Conservation (phyloP, 208 protist genomes). For the Acanthamoeba castellanii region DNA sequence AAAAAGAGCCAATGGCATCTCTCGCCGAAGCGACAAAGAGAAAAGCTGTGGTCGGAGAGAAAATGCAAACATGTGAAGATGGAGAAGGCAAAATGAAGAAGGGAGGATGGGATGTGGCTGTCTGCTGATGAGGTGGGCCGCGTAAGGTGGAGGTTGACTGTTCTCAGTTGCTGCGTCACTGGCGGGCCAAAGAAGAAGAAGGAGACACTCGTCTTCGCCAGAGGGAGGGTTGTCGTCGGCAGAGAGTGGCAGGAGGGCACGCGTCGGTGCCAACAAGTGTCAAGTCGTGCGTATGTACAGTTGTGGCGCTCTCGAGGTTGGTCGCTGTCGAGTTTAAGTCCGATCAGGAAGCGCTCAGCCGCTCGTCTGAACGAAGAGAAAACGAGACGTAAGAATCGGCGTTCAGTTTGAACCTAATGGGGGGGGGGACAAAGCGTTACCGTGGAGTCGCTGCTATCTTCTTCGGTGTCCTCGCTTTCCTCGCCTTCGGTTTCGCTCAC, state of each 20-base stretch:
- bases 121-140: neutral
- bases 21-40: too few species aligned
- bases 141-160: conserved; percentile 13
- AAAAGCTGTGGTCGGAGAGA: too few species aligned
- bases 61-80: too few species aligned
- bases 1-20: too few species aligned
- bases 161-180: neutral
- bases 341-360: neutral
- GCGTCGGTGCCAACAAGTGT: too few species aligned
- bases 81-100: neutral
- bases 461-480: conserved; percentile 24
- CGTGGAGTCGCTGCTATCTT: neutral
- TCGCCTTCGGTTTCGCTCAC: conserved; percentile 64
- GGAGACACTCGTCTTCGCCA: neutral
- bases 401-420: too few species aligned
- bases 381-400: neutral
- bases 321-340: neutral
- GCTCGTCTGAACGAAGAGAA: neutral
- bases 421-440: neutral
- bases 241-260: too few species aligned
- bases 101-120: neutral
- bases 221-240: too few species aligned
- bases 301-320: too few species aligned
- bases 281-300: too few species aligned
- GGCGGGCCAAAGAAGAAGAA: neutral